Conservation (phyloP, 495 filamentous ascomycete genomes). For the Penicillium cataractarum region DNA sequence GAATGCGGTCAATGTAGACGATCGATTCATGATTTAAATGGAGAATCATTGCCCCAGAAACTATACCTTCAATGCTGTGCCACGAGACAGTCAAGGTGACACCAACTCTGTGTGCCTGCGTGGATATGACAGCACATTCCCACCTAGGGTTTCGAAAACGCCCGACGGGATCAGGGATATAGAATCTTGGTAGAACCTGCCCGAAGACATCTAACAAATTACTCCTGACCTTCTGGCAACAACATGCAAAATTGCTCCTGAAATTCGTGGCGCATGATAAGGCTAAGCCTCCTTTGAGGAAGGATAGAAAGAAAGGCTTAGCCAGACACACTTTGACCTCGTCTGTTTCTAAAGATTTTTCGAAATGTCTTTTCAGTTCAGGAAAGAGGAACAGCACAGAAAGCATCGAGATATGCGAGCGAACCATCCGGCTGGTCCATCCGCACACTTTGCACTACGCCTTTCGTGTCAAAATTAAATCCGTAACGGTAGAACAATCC, state of each 20-base stretch:
- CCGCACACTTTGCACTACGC: slow-evolving; percentile 17
- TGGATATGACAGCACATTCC: background rate
- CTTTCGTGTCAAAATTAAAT: slow-evolving; percentile 24
- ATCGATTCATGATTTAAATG: background rate
- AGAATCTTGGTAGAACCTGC: background rate
- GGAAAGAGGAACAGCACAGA: slow-evolving; percentile 21
- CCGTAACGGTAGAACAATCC: slow-evolving; percentile 26
- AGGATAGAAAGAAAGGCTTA: no score
- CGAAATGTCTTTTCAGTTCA: no score
- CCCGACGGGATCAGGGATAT: background rate
- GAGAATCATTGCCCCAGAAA: background rate
- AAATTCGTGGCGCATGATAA: no score
- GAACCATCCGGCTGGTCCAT: slow-evolving; percentile 16
- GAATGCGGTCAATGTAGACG: background rate
- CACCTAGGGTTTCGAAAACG: background rate
- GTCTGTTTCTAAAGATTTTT: no score
- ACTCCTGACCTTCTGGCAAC: no score
- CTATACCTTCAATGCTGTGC: background rate
- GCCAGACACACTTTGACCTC: no score
- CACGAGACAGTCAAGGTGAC: background rate
- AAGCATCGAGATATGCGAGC: slow-evolving; percentile 26
- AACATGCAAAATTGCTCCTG: no score
- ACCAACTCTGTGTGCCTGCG: slow-evolving; percentile 6
- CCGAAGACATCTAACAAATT: no score
- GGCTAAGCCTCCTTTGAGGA: no score